These are phyloP conservation scores for Heterobasidion annosum DNA, from an alignment of 1,284 basidiomycete species.

Conservation along the genomic window DNA sequence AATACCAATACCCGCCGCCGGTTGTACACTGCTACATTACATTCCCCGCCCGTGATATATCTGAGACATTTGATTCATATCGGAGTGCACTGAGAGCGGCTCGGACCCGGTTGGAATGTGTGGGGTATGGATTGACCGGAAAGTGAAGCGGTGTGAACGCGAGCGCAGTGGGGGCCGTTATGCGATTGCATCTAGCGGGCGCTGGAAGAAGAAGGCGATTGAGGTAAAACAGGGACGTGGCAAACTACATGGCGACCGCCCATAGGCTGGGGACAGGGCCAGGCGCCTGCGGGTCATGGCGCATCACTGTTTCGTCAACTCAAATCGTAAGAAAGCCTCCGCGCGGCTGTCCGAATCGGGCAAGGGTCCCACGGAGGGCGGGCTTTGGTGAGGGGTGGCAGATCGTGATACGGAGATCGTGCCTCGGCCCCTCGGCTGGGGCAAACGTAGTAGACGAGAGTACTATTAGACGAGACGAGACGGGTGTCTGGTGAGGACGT, in stretches of 20 bases:
- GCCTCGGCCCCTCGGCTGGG: background rate
- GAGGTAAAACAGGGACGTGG: background rate
- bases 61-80: slow-evolving; percentile 7
- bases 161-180: too few species aligned
- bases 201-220: too few species aligned
- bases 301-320: background rate
- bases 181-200: too few species aligned
- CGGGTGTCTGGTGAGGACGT: too few species aligned
- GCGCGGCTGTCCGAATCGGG: background rate
- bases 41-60: slow-evolving; percentile 20
- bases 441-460: too few species aligned
- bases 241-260: background rate
- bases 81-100: slow-evolving; percentile 11
- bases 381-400: background rate
- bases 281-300: background rate
- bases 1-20: slow-evolving; percentile 17
- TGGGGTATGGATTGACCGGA: background rate
- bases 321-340: background rate
- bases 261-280: background rate
- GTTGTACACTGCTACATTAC: slow-evolving; percentile 24
- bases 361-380: background rate
- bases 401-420: background rate
- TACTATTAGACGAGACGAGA: too few species aligned
- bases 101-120: slow-evolving; percentile 18
- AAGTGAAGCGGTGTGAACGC: background rate